Percentiles rank a stretch among this genome's conserved stretches.
These are phyloP conservation scores for Zymoseptoria crescenta DNA, from an alignment of 2,329 filamentous ascomycete species.

Conservation along the genomic window DNA sequence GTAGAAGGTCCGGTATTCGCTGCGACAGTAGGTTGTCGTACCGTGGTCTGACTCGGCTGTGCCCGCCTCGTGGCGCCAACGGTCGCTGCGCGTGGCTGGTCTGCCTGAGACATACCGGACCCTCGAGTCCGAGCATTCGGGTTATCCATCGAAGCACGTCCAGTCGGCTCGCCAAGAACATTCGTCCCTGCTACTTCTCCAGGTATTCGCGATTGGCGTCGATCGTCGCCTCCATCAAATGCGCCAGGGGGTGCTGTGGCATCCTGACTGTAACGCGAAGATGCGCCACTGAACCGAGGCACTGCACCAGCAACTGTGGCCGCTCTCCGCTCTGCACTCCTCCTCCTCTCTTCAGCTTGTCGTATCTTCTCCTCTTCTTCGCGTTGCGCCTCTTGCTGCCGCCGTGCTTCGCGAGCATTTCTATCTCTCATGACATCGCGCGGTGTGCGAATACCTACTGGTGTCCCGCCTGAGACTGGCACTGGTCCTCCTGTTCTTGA, in stretches of 20 bases:
- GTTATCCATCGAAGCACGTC: slow-evolving; percentile 21
- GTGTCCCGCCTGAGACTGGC: slow-evolving; percentile 42
- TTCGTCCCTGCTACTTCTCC: slow-evolving; percentile 27
- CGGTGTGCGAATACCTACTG: slow-evolving; percentile 66
- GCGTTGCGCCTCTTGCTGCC: slow-evolving; percentile 53
- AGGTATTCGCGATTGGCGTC: slow-evolving; percentile 17
- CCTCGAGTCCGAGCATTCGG: slow-evolving; percentile 12
- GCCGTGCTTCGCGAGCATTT: slow-evolving; percentile 63
- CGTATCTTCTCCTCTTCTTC: slow-evolving; percentile 32
- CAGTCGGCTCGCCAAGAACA: slow-evolving; percentile 26
- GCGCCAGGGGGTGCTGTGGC: slow-evolving; percentile 14
- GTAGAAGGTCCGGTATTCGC: slow-evolving; percentile 12
- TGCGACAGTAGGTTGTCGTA: slow-evolving; percentile 18
- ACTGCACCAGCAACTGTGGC: slow-evolving; percentile 26
- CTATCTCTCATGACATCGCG: slow-evolving; percentile 88
- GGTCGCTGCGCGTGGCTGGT: slow-evolving; percentile 20
- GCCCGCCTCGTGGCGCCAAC: slow-evolving; percentile 17
- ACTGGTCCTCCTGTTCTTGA: slow-evolving; percentile 46
- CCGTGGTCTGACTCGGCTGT: slow-evolving; percentile 16
- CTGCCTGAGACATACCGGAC: slow-evolving; percentile 16
- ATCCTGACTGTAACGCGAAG: slow-evolving; percentile 26
- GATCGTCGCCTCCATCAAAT: slow-evolving; percentile 17
- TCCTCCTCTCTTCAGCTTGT: slow-evolving; percentile 43
- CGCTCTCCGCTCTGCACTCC: slow-evolving; percentile 54
- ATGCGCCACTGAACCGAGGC: slow-evolving; percentile 19